These are phyloP conservation scores for Nemania sp. DNA, from an alignment of 2,329 filamentous ascomycete genomes.

Conservation along the genomic window DNA sequence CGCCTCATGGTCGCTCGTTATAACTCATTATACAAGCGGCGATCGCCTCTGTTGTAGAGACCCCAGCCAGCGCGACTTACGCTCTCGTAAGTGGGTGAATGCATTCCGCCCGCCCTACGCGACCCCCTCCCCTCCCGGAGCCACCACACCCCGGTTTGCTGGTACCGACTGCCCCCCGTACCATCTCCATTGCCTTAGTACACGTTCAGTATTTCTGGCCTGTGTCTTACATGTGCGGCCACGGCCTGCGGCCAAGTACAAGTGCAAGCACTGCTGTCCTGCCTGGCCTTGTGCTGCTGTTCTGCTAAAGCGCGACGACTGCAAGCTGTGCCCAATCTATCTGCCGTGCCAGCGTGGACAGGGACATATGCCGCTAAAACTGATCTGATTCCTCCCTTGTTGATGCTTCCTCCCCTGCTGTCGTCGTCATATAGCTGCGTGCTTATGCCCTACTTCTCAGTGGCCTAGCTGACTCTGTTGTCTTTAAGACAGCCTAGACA, in stretches of 20 bases:
- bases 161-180: constrained; percentile 31
- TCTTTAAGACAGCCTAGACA: constrained; percentile 31
- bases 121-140: constrained; percentile 20
- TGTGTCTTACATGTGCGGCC: constrained; percentile 25
- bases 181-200: constrained; percentile 11
- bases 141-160: constrained; percentile 34
- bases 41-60: constrained; percentile 22
- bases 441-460: constrained; percentile 8
- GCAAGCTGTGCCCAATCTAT: constrained; percentile 1
- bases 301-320: constrained; percentile 8
- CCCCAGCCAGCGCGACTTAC: constrained; percentile 28
- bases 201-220: constrained; percentile 28
- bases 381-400: constrained; percentile 19
- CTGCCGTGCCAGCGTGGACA: constrained; percentile 8
- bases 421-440: constrained; percentile 8
- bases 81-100: constrained; percentile 32
- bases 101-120: constrained; percentile 27
- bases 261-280: no score
- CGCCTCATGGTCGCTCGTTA: constrained; percentile 22
- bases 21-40: no score
- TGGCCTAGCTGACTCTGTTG: constrained; percentile 22
- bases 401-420: constrained; percentile 17
- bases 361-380: constrained; percentile 7
- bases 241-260: constrained; percentile 22
- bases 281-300: constrained; percentile 6